Base-by-base conservation (phyloP, 2,329 filamentous ascomycete genomes). In the Dothideomycetes sp. region DNA sequence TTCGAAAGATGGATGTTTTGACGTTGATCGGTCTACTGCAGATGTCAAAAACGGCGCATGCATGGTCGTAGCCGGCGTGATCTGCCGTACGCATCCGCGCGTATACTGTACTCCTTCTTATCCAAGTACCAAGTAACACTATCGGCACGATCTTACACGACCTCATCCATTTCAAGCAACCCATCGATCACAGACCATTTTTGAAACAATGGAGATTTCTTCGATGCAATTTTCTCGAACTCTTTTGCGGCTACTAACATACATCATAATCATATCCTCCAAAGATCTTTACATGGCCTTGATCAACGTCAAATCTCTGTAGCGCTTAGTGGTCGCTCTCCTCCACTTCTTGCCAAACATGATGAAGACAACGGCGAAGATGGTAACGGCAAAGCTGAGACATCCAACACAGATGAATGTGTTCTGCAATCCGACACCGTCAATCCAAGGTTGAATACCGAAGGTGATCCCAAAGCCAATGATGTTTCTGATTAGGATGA, bases 401-500 rank as follows among this genome's bases (percentile, higher is more conserved):
- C 33, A 32, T 6, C 45, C 45, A 8, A 42, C 30, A 17, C 38
- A 27, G 12, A 49, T 38, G 15, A 49, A 47, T 17, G 46, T 35
- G 27, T 47, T 48, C 29, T 47, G 43, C 13, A 30, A 23, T 8
- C 39, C 38, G 33, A 43, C 40, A 24, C 31, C 31, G n/a, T 42
- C n/a, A 12, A 45, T 39, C 45, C 45, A 45, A 4, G 45, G 38
- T 17, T 45, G 33, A 4, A 43, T 47, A 3, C 29, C 43, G 9
- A 31, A 47, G 5, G 37, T 39, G 2, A 45, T 33, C 0, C 20
- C 42, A 19, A 45, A 45, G 5, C 43, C 43, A 11, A 47, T 33
- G 19, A 58, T 53, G 13, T 47, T 47, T 10, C 45, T 24, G 27
- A 51, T 43, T 4, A 50, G 37, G 7, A 53, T 45, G 13, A 50